Evolutionary conservation across 371 early-diverging fungal genomes (phyloP).

Genomic region (Mortierella sp.): DNA sequence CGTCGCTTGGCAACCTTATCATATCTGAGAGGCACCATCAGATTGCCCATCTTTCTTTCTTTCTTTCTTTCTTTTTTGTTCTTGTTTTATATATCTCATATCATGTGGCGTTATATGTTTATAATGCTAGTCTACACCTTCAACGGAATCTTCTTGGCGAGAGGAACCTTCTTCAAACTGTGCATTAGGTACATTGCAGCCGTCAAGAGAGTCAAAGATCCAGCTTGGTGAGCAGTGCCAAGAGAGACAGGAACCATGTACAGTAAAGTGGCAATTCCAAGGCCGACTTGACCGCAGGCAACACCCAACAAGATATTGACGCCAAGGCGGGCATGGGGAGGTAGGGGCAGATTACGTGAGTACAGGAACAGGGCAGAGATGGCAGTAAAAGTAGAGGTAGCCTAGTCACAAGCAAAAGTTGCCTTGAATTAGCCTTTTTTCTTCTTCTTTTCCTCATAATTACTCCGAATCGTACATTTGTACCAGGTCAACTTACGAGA

Average conservation of each 20-base stretch:
- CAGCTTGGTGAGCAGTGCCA: slow-evolving; percentile 97
- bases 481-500: slow-evolving; percentile 65
- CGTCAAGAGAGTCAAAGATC: slow-evolving; percentile 90
- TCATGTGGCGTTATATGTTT: no score
- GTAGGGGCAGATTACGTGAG: slow-evolving; percentile 80
- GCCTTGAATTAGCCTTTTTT: background rate
- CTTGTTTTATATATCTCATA: no score
- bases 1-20: background rate
- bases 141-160: slow-evolving; percentile 40
- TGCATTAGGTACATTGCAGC: slow-evolving; percentile 86
- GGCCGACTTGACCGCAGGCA: slow-evolving; percentile 80
- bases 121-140: slow-evolving; percentile 10
- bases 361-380: slow-evolving; percentile 80
- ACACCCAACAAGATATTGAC: slow-evolving; percentile 82
- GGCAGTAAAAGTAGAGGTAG: slow-evolving; percentile 83
- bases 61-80: no score
- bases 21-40: no score
- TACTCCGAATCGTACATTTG: background rate
- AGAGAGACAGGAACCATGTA: slow-evolving; percentile 94
- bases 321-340: slow-evolving; percentile 75
- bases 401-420: slow-evolving; percentile 59
- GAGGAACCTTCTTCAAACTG: slow-evolving; percentile 75
- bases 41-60: no score
- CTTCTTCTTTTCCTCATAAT: background rate
- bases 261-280: slow-evolving; percentile 93